A percentile compares a stretch with the other conserved stretches of the same genome.
Conservation (phyloP, 2,329 filamentous ascomycete genomes). For the Helminthosporium solani region DNA sequence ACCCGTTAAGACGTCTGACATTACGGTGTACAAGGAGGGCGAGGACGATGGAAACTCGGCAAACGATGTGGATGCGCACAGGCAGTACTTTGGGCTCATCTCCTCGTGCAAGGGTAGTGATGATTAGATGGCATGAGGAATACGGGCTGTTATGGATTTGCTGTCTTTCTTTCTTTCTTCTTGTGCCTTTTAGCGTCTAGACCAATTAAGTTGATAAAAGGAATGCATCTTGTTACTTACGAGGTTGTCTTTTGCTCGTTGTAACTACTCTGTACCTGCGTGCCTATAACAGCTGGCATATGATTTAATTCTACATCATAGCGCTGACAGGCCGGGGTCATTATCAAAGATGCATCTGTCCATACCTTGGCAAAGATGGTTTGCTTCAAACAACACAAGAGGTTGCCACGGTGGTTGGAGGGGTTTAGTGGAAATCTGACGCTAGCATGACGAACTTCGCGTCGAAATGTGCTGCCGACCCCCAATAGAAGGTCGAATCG, state of each 20-base stretch:
- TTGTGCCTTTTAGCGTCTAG: background rate
- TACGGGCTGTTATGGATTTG: background rate
- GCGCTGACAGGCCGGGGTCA: too few relatives aligned
- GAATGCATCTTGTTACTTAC: background rate
- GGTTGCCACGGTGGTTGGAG: background rate
- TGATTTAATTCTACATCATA: too few relatives aligned
- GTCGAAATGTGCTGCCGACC: background rate
- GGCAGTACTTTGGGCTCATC: slow-evolving; percentile 41
- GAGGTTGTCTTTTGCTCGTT: too few relatives aligned
- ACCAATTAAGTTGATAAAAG: background rate
- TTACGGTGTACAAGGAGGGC: slow-evolving; percentile 25
- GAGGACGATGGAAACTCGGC: slow-evolving; percentile 37
- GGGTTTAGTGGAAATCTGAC: background rate
- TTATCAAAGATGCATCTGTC: too few relatives aligned
- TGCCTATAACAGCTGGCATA: too few relatives aligned
- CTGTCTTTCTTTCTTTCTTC: background rate
- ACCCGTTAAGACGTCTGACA: slow-evolving; percentile 19
- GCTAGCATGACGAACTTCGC: background rate
- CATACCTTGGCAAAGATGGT: too few relatives aligned
- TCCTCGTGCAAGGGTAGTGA: slow-evolving; percentile 30
- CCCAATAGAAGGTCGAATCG: background rate
- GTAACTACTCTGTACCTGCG: too few relatives aligned
- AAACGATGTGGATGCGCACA: slow-evolving; percentile 32
- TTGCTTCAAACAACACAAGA: too few relatives aligned
- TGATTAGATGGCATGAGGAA: slow-evolving; percentile 28